Base-by-base conservation (phyloP, 1,284 basidiomycete species). In the Uromyces viciae-fabae region DNA sequence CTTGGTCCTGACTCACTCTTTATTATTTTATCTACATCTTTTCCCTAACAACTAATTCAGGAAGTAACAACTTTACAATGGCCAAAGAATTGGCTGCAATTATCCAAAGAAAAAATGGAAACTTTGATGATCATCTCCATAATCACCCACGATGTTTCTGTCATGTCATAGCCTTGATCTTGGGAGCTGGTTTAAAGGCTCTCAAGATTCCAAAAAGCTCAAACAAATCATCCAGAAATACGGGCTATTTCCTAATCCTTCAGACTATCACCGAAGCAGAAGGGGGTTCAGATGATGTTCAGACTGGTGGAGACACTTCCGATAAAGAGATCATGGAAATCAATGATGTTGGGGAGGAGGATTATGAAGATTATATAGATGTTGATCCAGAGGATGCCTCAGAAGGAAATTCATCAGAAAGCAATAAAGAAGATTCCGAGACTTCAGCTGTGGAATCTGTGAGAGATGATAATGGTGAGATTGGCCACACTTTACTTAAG, bases 1-100 rank as follows among this genome's bases (percentile, higher is more conserved):
- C 36, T 33, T 73, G n/a, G n/a, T n/a, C n/a, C n/a, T n/a, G n/a
- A n/a, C n/a, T n/a, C n/a, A n/a, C n/a, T n/a, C n/a, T n/a, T 52
- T 31, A n/a, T n/a, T n/a, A n/a, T n/a, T n/a, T n/a, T n/a, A n/a
- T n/a, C 3, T 28, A 64, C 60, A 64, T 64, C 31, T 9, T 64
- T 7, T 33, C 33, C 36, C 36, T 38, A 38, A 64, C 60, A 14
- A 38, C 14, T 9, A 31, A 72, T 31, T 73, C 71, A 22, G 71
- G 71, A 4, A 54, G 71, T 22, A 73, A 73, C n/a, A 73, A 73
- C 28, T 49, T 49, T 1, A 72, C 69, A 22, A 72, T 72, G 69
- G n/a, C 25, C 19, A 72, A 36, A 33, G 69, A 72, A 31, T 31
- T 72, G 42, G n/a, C 46, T 2, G 9, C 5, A 8, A 25, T 52